A percentile compares a stretch with the other conserved stretches of the same genome.
Conservation (phyloP, 176 grass and related monocot species). For the Canna indica region DNA sequence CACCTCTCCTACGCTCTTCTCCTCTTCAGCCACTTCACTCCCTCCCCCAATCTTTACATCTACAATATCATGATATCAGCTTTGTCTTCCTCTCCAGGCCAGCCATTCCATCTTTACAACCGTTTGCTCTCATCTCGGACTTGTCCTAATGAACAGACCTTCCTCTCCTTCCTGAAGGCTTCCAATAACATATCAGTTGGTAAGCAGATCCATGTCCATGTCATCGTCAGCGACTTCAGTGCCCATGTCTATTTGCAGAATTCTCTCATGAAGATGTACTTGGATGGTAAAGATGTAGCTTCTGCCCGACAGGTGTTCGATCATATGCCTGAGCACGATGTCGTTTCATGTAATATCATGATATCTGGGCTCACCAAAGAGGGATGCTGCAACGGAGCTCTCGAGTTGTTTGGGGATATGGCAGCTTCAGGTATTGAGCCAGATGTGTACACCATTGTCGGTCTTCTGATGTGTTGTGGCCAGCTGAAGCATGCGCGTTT, state of each 20-base stretch:
- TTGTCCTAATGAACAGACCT: conserved; percentile 29
- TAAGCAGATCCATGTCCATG: conserved; percentile 40
- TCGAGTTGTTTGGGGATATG: conserved; percentile 25
- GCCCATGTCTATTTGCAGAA: conserved; percentile 31
- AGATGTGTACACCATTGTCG: conserved; percentile 36
- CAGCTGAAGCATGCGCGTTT: conserved; percentile 11
- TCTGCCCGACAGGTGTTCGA: conserved; percentile 29
- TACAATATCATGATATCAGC: conserved; percentile 45
- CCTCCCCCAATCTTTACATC: conserved; percentile 41
- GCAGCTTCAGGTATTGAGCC: conserved; percentile 12
- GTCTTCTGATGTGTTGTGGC: conserved; percentile 36
- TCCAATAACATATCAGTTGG: conserved; percentile 11
- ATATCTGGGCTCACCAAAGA: conserved; percentile 34
- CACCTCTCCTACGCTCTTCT: conserved; percentile 22
- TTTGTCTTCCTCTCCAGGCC: conserved; percentile 13
- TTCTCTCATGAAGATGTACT: conserved; percentile 43
- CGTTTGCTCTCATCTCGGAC: conserved; percentile 25
- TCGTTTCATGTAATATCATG: conserved; percentile 39
- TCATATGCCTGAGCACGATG: conserved; percentile 6
- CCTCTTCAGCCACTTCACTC: conserved; percentile 48
- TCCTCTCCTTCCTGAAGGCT: conserved; percentile 44
- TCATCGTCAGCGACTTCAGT: conserved; percentile 23
- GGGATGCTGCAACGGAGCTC: conserved; percentile 20
- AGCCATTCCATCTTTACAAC: conserved; percentile 21
- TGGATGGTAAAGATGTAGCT: conserved; percentile 25